phyloP scores from a whole-genome alignment of 2,329 filamentous ascomycete species.

The Celoporthe dispersa region DNA sequence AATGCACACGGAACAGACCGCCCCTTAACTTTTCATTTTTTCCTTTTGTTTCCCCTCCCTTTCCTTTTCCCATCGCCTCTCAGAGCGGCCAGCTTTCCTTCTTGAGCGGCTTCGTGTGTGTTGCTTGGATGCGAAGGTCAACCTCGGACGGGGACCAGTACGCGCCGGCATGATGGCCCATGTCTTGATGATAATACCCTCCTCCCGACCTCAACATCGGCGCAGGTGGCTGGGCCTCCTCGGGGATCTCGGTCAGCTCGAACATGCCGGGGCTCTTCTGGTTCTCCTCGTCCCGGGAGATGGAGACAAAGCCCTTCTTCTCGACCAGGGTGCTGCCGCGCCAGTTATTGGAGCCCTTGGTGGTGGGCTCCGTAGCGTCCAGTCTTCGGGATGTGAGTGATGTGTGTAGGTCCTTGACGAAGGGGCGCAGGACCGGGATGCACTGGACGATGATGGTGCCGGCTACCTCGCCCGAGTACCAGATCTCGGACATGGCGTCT shows the following conservation, averaged over 20 bases:
- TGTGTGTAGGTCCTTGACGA: slow-evolving; percentile 47
- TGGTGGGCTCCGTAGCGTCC: slow-evolving; percentile 20
- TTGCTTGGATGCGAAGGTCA: slow-evolving; percentile 5
- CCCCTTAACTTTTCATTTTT: background rate
- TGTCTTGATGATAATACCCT: background rate
- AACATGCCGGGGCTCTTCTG: slow-evolving; percentile 19
- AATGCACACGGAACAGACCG: background rate
- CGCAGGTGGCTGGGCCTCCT: slow-evolving; percentile 10
- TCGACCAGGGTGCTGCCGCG: slow-evolving; percentile 26
- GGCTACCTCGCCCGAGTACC: slow-evolving; percentile 56
- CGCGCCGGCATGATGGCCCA: slow-evolving; percentile 21
- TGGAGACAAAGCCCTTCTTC: slow-evolving; percentile 15
- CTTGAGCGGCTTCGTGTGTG: slow-evolving; percentile 10
- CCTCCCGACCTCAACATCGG: background rate
- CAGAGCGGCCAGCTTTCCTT: slow-evolving; percentile 17
- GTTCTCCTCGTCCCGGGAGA: slow-evolving; percentile 26
- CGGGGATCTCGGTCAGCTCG: slow-evolving; percentile 24
- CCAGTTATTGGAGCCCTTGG: slow-evolving; percentile 19
- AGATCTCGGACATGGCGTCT: slow-evolving; percentile 50
- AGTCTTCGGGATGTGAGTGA: slow-evolving; percentile 41
- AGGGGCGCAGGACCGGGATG: slow-evolving; percentile 55
- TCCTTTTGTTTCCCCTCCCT: background rate
- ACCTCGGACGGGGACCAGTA: slow-evolving; percentile 24
- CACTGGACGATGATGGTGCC: slow-evolving; percentile 61
- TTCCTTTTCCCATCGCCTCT: background rate